Evolutionary conservation across 441 rosid species (phyloP), one percentile per base, ranked within the genome.

Genomic region (Syzygium syzygioides): DNA sequence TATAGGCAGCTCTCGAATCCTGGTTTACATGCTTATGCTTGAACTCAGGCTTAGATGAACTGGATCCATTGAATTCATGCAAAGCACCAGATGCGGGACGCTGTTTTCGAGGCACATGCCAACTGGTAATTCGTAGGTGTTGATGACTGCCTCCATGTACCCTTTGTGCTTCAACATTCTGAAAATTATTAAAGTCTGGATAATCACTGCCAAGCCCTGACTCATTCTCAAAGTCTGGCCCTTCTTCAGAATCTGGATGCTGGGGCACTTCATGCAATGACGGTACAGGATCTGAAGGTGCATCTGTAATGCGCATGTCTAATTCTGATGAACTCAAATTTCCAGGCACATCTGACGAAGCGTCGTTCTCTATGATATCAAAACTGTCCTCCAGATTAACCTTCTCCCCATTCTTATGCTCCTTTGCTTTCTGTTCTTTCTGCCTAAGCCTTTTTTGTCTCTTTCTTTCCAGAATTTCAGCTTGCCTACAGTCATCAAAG

Each of bases 401-500:
- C 85, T 94, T 89, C 89, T 94, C 92, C 60, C 60, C 93, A 66
- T 87, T 91, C 89, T 88, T 92, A 86, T 93, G 97, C 87, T 95
- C 98, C 93, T 95, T 96, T 83, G 95, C 94, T 93, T 93, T 97
- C 90, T 93, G 98, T 85, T 95, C 97, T 90, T 95, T 98, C 92
- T 96, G 98, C 94, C 98, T 93, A 76, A 95, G 97, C 93, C 95
- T 96, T 90, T 95, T 96, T 93, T 90, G 96, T 92, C 95, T 95
- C 92, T 94, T 98, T 94, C 93, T 94, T 92, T 97, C 98, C 93
- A 94, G 89, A 88, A 96, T 94, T 91, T 95, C 97, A 87, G 96
- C 96, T 91, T 94, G 98, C 92, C 99, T 97, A 89, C 80, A 89
- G 68, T 68, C 86, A 87, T 89, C 62, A 76, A 7, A 71, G 80